These are phyloP conservation scores for Leishmania lainsoni DNA, from an alignment of 208 protist genomes.

Conservation along the genomic window DNA sequence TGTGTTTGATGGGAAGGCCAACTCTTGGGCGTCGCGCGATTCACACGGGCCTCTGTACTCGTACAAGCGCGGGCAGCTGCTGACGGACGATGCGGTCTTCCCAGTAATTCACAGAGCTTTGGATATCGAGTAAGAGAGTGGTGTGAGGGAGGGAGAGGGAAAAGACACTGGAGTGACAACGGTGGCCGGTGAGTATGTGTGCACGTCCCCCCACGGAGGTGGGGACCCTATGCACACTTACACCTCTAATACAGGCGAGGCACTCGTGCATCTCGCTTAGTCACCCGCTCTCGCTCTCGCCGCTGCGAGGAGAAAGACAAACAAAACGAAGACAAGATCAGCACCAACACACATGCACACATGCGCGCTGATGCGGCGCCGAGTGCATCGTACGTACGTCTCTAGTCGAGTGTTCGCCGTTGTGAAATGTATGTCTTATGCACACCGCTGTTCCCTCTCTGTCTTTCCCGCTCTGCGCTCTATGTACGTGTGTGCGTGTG, in stretches of 20 bases:
- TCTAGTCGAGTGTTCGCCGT: not conserved
- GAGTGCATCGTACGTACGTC: no score
- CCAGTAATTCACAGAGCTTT: conserved; percentile 77
- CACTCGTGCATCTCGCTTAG: not conserved
- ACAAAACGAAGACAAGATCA: not conserved
- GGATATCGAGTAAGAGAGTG: conserved; percentile 67
- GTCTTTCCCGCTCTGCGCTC: not conserved
- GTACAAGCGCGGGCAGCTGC: conserved; percentile 64
- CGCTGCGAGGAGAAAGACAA: not conserved
- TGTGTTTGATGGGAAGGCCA: conserved; percentile 69
- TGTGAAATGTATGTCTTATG: not conserved
- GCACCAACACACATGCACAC: not conserved
- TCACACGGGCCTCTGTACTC: conserved; percentile 68
- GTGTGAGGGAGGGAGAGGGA: not conserved
- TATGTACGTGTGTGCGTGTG: not conserved
- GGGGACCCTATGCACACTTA: not conserved
- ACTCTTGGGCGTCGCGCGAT: conserved; percentile 72
- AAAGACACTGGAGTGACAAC: not conserved
- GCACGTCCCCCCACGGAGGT: not conserved
- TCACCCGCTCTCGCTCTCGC: not conserved
- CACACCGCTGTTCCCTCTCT: not conserved
- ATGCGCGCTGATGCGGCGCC: not conserved
- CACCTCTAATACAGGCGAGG: not conserved
- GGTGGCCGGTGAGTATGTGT: not conserved
- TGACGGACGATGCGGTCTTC: conserved; percentile 65